These are phyloP conservation scores for Thymus quinquecostatus DNA, from an alignment of 257 asterid species.

Conservation along the genomic window DNA sequence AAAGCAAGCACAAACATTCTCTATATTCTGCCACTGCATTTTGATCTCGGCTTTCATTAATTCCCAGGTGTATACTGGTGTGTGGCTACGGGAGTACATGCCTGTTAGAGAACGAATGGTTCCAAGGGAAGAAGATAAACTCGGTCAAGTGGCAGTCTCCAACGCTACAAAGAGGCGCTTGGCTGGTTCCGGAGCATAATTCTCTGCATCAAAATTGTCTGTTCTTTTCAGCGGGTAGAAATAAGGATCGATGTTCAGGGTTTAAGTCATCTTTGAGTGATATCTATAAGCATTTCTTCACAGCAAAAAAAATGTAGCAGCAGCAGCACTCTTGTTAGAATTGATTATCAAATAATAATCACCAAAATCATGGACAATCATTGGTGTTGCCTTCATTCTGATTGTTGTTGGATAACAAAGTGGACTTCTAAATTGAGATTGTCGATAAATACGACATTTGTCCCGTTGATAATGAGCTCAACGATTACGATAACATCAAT, in stretches of 20 bases:
- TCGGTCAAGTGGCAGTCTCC: conserved; percentile 82
- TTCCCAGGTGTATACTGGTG: conserved; percentile 87
- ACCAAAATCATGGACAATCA: background rate
- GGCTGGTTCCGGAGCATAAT: conserved; percentile 75
- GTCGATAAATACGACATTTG: too few species aligned
- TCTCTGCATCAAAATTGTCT: conserved; percentile 9
- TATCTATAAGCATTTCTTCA: background rate
- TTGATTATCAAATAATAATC: conserved; percentile 12
- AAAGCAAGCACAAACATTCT: too few species aligned
- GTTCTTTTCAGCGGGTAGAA: background rate
- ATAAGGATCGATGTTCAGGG: conserved; percentile 20
- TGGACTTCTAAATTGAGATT: too few species aligned
- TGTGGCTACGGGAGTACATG: conserved; percentile 79
- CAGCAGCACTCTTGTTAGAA: conserved; percentile 10
- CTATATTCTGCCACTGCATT: background rate
- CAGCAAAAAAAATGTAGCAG: conserved; percentile 19
- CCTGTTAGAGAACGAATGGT: conserved; percentile 65
- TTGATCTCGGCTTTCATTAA: background rate
- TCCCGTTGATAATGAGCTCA: too few species aligned
- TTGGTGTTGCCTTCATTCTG: background rate
- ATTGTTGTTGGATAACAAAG: too few species aligned
- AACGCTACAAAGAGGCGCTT: conserved; percentile 90
- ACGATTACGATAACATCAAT: too few species aligned
- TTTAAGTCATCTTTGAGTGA: background rate
- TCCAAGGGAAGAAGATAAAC: conserved; percentile 56